These are phyloP conservation scores for Phytophthora foliorum DNA, from an alignment of 352 stramenopile species.

Conservation along the genomic window DNA sequence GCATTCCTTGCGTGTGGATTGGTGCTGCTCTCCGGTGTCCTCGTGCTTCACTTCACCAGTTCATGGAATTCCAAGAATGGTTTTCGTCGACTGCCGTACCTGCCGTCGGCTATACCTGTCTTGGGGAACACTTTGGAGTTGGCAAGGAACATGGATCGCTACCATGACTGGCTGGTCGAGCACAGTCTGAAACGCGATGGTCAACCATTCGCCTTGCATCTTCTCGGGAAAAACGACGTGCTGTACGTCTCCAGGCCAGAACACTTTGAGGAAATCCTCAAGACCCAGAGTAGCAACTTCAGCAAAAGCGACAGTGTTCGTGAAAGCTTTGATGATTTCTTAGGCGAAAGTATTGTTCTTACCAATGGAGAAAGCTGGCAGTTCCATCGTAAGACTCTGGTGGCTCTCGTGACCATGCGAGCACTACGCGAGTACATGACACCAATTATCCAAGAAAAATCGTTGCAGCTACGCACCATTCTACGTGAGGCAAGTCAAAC, in stretches of 20 bases:
- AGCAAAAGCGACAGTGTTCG: conserved; percentile 16
- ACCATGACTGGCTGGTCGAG: conserved; percentile 2
- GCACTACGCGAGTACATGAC: conserved; percentile 56
- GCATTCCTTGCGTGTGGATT: neutral
- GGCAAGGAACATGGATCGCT: conserved; percentile 1
- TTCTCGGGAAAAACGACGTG: conserved; percentile 15
- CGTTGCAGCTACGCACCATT: conserved; percentile 7
- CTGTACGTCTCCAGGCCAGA: conserved; percentile 9
- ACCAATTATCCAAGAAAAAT: conserved; percentile 39
- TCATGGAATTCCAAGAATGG: neutral
- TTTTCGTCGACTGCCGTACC: conserved; percentile 47
- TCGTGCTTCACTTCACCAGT: neutral
- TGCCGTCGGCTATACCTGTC: conserved; percentile 50
- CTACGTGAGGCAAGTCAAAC: conserved; percentile 4
- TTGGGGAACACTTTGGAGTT: conserved; percentile 52
- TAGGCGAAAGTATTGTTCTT: conserved; percentile 70
- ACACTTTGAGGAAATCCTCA: conserved; percentile 20
- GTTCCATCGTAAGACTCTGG: conserved; percentile 78
- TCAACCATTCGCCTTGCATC: conserved; percentile 11
- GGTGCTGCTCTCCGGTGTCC: neutral
- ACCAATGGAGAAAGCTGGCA: conserved; percentile 63
- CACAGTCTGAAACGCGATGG: conserved; percentile 3
- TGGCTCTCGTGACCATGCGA: conserved; percentile 77
- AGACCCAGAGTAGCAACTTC: conserved; percentile 12
- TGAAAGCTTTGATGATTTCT: conserved; percentile 39